A percentile compares a stretch with the other conserved stretches of the same genome.
Conservation (phyloP, 2,329 filamentous ascomycete genomes). For the Apiospora sp. region DNA sequence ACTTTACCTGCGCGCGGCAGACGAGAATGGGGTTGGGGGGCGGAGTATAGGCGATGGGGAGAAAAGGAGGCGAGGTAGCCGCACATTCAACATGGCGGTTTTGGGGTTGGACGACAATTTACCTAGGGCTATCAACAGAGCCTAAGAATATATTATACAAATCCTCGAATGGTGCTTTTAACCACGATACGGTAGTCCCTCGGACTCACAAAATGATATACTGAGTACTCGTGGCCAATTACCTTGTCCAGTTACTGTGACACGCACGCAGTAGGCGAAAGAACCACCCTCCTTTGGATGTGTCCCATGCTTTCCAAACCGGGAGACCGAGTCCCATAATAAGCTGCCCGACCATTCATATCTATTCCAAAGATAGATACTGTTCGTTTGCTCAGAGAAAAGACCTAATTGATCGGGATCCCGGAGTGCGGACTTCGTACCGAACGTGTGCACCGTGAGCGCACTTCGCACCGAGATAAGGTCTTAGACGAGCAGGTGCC, state of each 20-base stretch:
- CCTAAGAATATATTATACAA: neutral
- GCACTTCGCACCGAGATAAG: neutral
- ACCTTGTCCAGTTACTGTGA: neutral
- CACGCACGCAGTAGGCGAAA: neutral
- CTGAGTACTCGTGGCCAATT: neutral
- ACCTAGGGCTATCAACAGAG: neutral
- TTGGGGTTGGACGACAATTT: neutral
- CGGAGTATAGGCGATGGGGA: no score
- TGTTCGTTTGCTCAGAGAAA: neutral
- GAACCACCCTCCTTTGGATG: neutral
- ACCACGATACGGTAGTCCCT: neutral
- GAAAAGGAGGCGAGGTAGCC: neutral
- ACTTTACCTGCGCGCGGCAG: neutral
- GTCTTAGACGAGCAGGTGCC: neutral
- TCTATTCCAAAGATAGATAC: neutral
- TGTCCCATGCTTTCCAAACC: neutral
- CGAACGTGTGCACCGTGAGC: neutral
- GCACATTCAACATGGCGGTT: neutral
- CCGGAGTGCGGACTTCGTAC: neutral
- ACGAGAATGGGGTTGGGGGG: neutral
- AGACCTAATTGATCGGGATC: neutral
- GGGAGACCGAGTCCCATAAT: neutral
- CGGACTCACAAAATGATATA: neutral
- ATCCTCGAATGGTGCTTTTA: neutral
- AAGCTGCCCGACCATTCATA: neutral